Evolutionary conservation across 176 grass and related monocot genomes (phyloP), one percentile per base, ranked within the genome.

Genomic region (Triticum timopheevii): DNA sequence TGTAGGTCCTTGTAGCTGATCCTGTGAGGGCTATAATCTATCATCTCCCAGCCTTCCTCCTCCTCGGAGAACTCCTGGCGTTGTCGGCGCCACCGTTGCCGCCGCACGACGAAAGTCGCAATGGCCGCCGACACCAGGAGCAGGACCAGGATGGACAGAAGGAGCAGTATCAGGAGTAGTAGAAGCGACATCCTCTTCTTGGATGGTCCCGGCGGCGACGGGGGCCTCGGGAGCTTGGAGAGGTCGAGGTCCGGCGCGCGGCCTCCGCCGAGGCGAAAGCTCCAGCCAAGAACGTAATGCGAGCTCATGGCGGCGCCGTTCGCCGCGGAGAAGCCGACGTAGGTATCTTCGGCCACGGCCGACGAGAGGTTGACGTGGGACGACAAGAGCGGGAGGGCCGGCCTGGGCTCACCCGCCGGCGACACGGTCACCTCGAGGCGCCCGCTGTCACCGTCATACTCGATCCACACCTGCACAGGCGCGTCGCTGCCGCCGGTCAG

Each of bases 221-320:
- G 91, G 17, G 87, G 72, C 7, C 2, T 16, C 4, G 94, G 94
- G 17, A 96, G 84, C 23, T 91, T 91, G 0, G 91, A 87, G 61
- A 93, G 52, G 24, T 93, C 86, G 62, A 96, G 89, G 27, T 88
- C 77, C 47, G 27, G 84, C 10, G 89, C 87, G 54, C 20, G 25
- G 70, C 84, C 87, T 44, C 66, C 87, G 20, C 92, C 84, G 65
- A 91, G 83, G 13, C 77, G 90, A 61, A 96, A 96, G 50, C 91
- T 93, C 94, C 94, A 96, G 56, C 89, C 94, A 5, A 93, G 79
- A 0, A 96, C 74, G 86, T 87, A 96, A 86, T 96, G 91, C 23
- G 72, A 79, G 80, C 89, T 84, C n/a, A 84, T 38, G 45, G 86
- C 91, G 6, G 89, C 86, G 33, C 94, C 94, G 10, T 90, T 96